phyloP scores from a whole-genome alignment of 768 basidiomycete genomes.

The Suillus discolor region DNA sequence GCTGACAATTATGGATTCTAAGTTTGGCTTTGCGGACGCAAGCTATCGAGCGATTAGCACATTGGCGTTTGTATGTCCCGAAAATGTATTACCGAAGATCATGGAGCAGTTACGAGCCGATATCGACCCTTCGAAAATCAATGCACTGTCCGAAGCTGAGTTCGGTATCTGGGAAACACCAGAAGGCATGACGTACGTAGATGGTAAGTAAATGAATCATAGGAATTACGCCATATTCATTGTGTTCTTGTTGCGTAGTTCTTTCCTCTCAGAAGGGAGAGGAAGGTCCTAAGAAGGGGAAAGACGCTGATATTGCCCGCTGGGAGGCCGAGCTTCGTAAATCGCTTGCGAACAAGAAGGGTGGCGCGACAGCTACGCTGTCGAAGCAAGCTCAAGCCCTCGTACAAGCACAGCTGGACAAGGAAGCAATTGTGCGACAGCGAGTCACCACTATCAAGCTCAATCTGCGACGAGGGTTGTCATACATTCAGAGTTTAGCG shows the following conservation, averaged over 20 bases:
- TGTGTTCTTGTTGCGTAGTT: constrained; percentile 43
- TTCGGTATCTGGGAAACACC: constrained; percentile 86
- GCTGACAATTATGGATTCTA: constrained; percentile 1
- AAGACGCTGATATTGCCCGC: constrained; percentile 85
- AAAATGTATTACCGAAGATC: constrained; percentile 65
- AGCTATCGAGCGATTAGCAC: constrained; percentile 76
- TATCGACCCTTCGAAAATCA: constrained; percentile 60
- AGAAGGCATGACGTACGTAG: constrained; percentile 76
- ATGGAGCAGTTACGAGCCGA: constrained; percentile 66
- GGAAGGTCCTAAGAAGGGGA: constrained; percentile 67
- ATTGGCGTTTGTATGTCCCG: constrained; percentile 78
- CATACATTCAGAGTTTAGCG: constrained; percentile 70
- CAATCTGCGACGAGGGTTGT: constrained; percentile 65
- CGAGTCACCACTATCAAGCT: constrained; percentile 57
- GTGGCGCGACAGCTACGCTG: constrained; percentile 48
- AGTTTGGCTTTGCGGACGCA: constrained; percentile 63
- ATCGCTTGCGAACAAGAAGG: constrained; percentile 81
- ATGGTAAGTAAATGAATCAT: constrained; percentile 52
- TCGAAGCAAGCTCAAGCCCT: constrained; percentile 86
- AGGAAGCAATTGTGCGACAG: constrained; percentile 70
- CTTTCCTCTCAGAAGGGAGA: constrained; percentile 60
- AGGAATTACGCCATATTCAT: background rate
- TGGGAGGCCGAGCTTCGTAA: constrained; percentile 97
- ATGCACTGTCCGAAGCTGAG: constrained; percentile 69
- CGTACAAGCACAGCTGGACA: constrained; percentile 81